Evolutionary conservation across 2,329 filamentous ascomycete genomes (phyloP).

Genomic region (Apiospora arundinis): DNA sequence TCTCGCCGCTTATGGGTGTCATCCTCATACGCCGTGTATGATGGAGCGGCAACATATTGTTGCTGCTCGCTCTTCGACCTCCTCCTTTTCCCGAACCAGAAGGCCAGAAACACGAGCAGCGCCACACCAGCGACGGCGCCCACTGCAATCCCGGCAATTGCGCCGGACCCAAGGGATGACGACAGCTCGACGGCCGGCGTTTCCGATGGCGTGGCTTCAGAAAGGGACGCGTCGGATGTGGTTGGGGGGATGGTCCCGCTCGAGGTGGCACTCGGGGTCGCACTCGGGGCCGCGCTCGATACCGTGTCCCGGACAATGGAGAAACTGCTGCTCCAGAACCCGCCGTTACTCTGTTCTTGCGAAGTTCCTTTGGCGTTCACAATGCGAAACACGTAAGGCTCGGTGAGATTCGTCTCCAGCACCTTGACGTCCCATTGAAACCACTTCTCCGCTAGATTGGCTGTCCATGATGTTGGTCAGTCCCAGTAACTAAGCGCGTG

Average conservation of each 20-base stretch:
- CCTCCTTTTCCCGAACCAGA: not conserved
- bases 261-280: not conserved
- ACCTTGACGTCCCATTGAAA: constrained; percentile 9
- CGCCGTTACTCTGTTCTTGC: not conserved
- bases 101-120: not conserved
- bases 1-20: not conserved
- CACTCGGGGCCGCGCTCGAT: not conserved
- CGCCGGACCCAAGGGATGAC: not conserved
- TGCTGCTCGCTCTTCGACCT: not conserved
- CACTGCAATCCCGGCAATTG: not conserved
- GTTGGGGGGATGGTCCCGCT: not conserved
- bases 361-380: not conserved
- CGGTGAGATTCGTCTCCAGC: not conserved
- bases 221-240: not conserved
- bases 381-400: constrained; percentile 1
- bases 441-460: not conserved
- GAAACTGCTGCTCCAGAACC: not conserved
- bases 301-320: not conserved
- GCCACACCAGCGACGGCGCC: not conserved
- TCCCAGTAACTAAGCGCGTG: not conserved
- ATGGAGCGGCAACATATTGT: not conserved
- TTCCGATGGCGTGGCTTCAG: not conserved
- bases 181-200: not conserved
- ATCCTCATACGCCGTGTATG: not conserved
- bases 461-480: not conserved